Base-by-base conservation (phyloP, 2,329 filamentous ascomycete genomes). In the Stachybotrys elegans region DNA sequence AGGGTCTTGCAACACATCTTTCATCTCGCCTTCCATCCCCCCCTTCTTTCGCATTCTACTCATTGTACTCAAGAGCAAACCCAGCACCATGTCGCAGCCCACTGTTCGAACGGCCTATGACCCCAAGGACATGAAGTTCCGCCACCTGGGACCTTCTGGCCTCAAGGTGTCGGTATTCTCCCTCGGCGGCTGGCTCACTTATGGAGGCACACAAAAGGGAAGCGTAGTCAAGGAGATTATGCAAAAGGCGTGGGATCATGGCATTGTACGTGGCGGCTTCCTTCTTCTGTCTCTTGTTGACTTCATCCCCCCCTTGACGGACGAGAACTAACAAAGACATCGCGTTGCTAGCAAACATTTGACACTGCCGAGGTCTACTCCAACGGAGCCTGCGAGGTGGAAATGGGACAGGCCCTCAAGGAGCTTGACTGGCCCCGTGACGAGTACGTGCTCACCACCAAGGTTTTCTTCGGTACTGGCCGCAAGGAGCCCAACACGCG, bases 341-440 rank as follows among this genome's bases (percentile, higher is more conserved):
- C 14, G 25, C 14, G 31, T 16, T 6, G 27, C 8, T 17, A 40
- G 38, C 38, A 82, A 65, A 81, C 79, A 57, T 82, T 82, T 51
- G 79, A 81, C 52, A 75, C 70, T 16, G 78, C 78, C 4, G 78
- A 82, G 58, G 65, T 47, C 42, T 83, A 81, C 56, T 68, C 75
- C 51, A 77, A 70, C 16, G 81, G 81, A 46, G 70, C 81, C 53
- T 81, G 75, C 22, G 81, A 85, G 60, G 65, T 81, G 22, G 78
- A 78, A 52, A 83, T 81, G 72, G 79, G 79, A 19, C 62, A 73
- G 48, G 76, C 76, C 6, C 73, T 82, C 54, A 75, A 73, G 61
- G 72, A 78, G 51, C 77, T 71, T 38, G 70, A 66, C 46, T 82
- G 78, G 76, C 78, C 76, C 48, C 68, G 78, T 35, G 78, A 77